phyloP scores from a whole-genome alignment of 1,284 basidiomycete species.

The Cutaneotrichosporon dermatis region DNA sequence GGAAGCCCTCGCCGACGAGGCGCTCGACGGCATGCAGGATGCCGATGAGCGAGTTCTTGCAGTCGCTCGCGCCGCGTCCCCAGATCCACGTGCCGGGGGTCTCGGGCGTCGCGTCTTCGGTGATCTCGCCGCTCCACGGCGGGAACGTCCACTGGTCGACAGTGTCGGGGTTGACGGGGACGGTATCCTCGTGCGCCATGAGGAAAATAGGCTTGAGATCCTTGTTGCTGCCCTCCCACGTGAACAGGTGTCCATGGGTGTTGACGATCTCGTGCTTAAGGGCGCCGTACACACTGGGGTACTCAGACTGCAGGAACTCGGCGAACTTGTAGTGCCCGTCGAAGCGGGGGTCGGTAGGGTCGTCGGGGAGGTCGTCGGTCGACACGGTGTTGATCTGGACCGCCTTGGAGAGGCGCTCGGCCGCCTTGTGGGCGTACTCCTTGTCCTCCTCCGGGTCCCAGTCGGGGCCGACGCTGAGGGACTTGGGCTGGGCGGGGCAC shows the following conservation, averaged over 20 bases:
- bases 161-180: constrained; percentile 54
- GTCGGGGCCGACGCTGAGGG: constrained; percentile 31
- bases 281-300: constrained; percentile 38
- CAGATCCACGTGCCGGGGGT: constrained; percentile 51
- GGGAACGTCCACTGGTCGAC: constrained; percentile 52
- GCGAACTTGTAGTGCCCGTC: constrained; percentile 45
- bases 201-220: constrained; percentile 50
- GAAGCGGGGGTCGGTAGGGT: constrained; percentile 42
- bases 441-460: constrained; percentile 38
- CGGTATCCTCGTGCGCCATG: constrained; percentile 53
- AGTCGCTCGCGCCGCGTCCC: constrained; percentile 53
- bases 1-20: constrained; percentile 50
- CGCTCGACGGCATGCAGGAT: constrained; percentile 53
- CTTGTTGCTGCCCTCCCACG: constrained; percentile 49
- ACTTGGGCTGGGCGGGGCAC: constrained; percentile 37
- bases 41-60: constrained; percentile 52
- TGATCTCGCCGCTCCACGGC: constrained; percentile 53
- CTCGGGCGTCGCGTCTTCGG: constrained; percentile 33
- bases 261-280: constrained; percentile 49
- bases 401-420: constrained; percentile 39
- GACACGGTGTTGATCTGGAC: constrained; percentile 49
- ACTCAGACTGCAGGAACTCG: constrained; percentile 47
- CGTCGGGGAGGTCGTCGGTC: constrained; percentile 45
- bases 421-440: constrained; percentile 36
- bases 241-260: constrained; percentile 49